Evolutionary conservation across 2,329 filamentous ascomycete species (phyloP), one percentile per base, ranked within the genome.

Genomic region (Aspergillus novofumigatus): DNA sequence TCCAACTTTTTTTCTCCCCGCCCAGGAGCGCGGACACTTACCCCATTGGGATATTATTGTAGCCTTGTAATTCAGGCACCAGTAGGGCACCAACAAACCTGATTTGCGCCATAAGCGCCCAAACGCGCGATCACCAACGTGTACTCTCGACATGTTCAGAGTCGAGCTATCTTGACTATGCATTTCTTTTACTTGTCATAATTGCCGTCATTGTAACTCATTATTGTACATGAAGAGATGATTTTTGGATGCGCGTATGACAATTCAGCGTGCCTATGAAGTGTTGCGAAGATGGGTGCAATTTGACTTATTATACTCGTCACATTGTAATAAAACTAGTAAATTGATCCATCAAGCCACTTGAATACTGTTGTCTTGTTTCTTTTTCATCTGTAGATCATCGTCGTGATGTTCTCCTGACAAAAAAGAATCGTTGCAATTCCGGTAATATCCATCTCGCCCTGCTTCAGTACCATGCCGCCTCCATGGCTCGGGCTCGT

Each of bases 1-100:
- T 49, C 55, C 56, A 63, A 62, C 61, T 65, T 67, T 65, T 59
- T 59, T 64, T 66, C 28, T 56, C 50, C 45, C 56, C 56, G 49
- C 32, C 41, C 56, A 32, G 42, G 50, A 59, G 56, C 54, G 55
- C 58, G 61, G 64, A 58, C 58, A 56, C 63, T 66, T 66, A 62
- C 65, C 61, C 17, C n/a, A 56, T 63, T 52, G 17, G 61, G 60
- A 42, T 44, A 9, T 0, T 7, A 6, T 25, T 25, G 26, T 2
- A 8, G 60, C 62, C 55, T 58, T 8, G 14, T 1, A 0, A 14
- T 2, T 52, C 3, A 59, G 60, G 63, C 58, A 47, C 4, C 2
- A 48, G 44, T 11, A 17, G 58, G 53, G 41, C 54, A 55, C 3
- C 11, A 3, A 58, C 23, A 14, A 11, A 17, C 8, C 2, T n/a